Evolutionary conservation across 805 yeast species (phyloP), one percentile per base, ranked within the genome.

Genomic region (Candida odintsovae): DNA sequence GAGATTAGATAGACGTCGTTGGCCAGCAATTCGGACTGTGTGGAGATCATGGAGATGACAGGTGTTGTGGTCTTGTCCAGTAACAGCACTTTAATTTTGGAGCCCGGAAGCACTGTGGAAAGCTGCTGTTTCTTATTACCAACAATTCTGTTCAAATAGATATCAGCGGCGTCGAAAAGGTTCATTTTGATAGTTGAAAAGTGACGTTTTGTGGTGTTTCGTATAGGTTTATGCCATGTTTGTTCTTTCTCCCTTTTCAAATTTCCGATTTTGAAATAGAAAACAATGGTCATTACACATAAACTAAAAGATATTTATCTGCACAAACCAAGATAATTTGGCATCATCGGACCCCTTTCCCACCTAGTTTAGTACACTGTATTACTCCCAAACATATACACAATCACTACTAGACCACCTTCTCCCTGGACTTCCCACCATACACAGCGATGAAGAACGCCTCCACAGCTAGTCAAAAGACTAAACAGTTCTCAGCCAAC

Each of bases 1-100:
- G 89, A 97, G 40, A 89, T 82, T 42, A 94, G 71, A 49, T 86
- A 89, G n/a, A 94, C 78, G 51, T 92, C 96, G 55, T 87, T 78
- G 53, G 84, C 80, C 35, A 94, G 73, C 40, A 94, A 72, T 46
- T 82, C 86, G 3, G 95, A 83, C 62, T 94, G 99, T 2, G 97
- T 86, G 25, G 95, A 79, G 55, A 86, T 81, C 77, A 94, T 74
- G n/a, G 97, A 89, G 20, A 94, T 78, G 21, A 90, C 80, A 0
- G 90, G 75, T 6, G 95, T 86, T 2, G 99, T 92, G 52, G 74
- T 73, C 43, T 76, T 70, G 61, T 94, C 99, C 47, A 94, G 73
- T 36, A 94, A 71, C 33, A 94, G 71, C 25, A 90, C 95, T 53
- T 80, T 80, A 48, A 90, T 82, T 50, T 75, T 60, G 21, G 64